These are phyloP conservation scores for Aegilops speltoides DNA, from an alignment of 176 grass and related monocot genomes.

Conservation along the genomic window DNA sequence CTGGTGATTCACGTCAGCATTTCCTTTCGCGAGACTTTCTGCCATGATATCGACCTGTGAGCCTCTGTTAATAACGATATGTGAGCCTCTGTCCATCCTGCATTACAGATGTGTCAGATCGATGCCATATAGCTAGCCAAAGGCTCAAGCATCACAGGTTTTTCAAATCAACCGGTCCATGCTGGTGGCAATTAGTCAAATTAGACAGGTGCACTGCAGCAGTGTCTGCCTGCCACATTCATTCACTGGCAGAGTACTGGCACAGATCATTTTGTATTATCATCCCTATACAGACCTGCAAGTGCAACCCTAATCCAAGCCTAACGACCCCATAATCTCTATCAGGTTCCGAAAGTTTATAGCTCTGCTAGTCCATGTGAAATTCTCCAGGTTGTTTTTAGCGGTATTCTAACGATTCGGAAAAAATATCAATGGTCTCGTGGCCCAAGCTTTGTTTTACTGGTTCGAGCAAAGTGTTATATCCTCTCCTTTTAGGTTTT, in stretches of 20 bases:
- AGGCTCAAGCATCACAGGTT: not conserved
- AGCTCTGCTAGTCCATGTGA: too few relatives aligned
- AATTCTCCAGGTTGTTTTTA: too few relatives aligned
- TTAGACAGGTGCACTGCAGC: conserved; percentile 19
- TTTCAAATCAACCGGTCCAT: conserved; percentile 41
- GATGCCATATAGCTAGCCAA: not conserved
- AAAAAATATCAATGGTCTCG: too few relatives aligned
- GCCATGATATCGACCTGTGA: not conserved
- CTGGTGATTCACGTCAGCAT: not conserved
- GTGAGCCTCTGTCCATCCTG: not conserved
- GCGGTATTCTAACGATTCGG: too few relatives aligned
- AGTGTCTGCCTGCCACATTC: not conserved
- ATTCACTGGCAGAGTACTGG: conserved; percentile 10
- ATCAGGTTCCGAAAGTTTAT: too few relatives aligned
- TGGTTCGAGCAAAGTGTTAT: too few relatives aligned
- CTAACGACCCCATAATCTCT: not conserved
- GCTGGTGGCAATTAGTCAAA: conserved; percentile 31
- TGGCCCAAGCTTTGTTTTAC: too few relatives aligned
- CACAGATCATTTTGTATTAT: not conserved
- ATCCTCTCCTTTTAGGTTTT: too few relatives aligned
- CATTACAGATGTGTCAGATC: not conserved
- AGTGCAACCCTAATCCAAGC: not conserved
- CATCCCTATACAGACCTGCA: not conserved
- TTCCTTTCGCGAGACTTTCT: not conserved
- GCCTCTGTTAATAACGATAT: not conserved